Conservation (phyloP, 768 basidiomycete species). For the Lentinula sp. region DNA sequence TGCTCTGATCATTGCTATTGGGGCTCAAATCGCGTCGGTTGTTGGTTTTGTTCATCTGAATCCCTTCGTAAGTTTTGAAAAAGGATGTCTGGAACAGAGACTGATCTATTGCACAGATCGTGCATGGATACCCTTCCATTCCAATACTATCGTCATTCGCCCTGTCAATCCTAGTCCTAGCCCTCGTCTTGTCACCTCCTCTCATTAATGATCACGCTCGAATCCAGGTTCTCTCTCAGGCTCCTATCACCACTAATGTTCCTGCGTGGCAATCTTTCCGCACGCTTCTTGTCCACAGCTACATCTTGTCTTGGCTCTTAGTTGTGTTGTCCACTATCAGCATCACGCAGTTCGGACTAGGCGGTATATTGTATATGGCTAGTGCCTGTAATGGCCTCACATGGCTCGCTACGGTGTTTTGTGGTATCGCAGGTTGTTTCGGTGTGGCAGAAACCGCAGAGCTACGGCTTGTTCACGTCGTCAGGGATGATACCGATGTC, state of each 20-base stretch:
- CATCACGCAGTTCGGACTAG: slow-evolving; percentile 35
- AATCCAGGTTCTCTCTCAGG: slow-evolving; percentile 17
- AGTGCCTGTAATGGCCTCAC: slow-evolving; percentile 47
- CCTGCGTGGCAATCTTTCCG: slow-evolving; percentile 38
- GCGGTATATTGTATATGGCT: slow-evolving; percentile 47
- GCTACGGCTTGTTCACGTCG: background rate
- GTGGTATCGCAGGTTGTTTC: slow-evolving; percentile 28
- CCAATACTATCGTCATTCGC: slow-evolving; percentile 45
- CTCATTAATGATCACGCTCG: slow-evolving; percentile 19
- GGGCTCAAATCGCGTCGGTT: slow-evolving; percentile 42
- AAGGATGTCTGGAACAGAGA: background rate
- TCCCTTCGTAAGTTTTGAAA: slow-evolving; percentile 47
- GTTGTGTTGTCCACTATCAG: slow-evolving; percentile 45
- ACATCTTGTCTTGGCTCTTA: slow-evolving; percentile 52
- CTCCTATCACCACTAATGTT: slow-evolving; percentile 19
- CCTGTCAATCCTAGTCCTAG: slow-evolving; percentile 42
- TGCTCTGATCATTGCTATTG: slow-evolving; percentile 39
- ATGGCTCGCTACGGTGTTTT: slow-evolving; percentile 33
- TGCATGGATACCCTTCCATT: slow-evolving; percentile 51
- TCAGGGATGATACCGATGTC: background rate
- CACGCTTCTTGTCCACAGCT: slow-evolving; percentile 45
- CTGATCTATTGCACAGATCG: slow-evolving; percentile 32
- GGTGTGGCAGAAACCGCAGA: slow-evolving; percentile 3
- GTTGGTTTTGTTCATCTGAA: slow-evolving; percentile 49
- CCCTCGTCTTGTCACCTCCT: slow-evolving; percentile 35